Evolutionary conservation across 2,329 filamentous ascomycete species (phyloP).

Genomic region (Hymenotorrendiella dingleyae): DNA sequence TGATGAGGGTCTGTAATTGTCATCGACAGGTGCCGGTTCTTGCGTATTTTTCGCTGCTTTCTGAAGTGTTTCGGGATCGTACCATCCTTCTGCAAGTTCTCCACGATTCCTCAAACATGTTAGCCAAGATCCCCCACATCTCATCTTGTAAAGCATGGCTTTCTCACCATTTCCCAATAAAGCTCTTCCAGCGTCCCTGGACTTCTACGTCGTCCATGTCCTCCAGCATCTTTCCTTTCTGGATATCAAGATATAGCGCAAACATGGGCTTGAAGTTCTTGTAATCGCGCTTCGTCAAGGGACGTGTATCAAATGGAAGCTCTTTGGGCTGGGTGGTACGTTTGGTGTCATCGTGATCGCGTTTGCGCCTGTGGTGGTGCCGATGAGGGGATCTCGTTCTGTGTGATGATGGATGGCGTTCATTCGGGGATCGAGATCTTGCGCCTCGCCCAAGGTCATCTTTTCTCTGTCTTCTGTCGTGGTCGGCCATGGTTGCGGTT

Average conservation of each 20-base stretch:
- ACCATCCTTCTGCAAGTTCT: constrained; percentile 87
- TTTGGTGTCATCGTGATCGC: no score
- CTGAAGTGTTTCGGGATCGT: constrained; percentile 62
- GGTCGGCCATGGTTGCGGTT: constrained; percentile 2
- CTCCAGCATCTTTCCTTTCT: constrained; percentile 69
- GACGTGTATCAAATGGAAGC: constrained; percentile 61
- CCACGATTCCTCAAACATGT: constrained; percentile 66
- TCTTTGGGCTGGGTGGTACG: constrained; percentile 7
- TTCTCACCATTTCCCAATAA: constrained; percentile 74
- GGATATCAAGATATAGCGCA: constrained; percentile 78
- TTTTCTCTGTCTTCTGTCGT: neutral
- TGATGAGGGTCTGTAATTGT: neutral
- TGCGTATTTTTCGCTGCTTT: constrained; percentile 24
- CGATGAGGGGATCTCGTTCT: constrained; percentile 17
- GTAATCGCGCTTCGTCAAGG: constrained; percentile 65
- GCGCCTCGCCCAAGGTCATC: constrained; percentile 1
- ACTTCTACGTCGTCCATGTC: constrained; percentile 69
- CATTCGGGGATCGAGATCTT: constrained; percentile 19
- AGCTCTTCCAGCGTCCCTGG: constrained; percentile 88
- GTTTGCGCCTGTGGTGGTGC: constrained; percentile 33
- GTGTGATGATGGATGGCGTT: constrained; percentile 10
- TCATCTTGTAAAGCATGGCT: no score
- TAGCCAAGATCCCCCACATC: no score
- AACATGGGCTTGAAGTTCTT: constrained; percentile 64
- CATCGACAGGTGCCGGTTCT: constrained; percentile 5